Conservation (phyloP, 2,329 filamentous ascomycete species). For the Epichloe typhina region DNA sequence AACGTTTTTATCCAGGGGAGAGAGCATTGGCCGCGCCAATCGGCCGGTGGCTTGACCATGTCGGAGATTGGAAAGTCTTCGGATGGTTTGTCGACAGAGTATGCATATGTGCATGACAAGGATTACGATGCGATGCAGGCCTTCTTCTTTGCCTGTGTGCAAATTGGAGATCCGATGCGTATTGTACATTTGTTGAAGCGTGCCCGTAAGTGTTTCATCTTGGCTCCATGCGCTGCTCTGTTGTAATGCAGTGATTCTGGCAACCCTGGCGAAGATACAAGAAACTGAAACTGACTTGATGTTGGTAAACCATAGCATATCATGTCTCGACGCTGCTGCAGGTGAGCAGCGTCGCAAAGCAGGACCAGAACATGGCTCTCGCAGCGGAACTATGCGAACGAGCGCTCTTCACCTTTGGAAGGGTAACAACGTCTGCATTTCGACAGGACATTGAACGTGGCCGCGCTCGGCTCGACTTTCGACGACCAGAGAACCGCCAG, state of each 20-base stretch:
- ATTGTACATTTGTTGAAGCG: conserved; percentile 57
- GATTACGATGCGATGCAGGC: conserved; percentile 63
- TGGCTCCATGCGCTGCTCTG: background rate
- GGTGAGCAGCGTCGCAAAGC: conserved; percentile 81
- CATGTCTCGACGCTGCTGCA: conserved; percentile 90
- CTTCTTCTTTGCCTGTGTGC: conserved; percentile 68
- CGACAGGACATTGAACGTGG: conserved; percentile 62
- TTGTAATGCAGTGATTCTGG: no score
- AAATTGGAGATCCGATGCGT: conserved; percentile 68
- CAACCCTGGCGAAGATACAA: background rate
- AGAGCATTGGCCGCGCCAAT: conserved; percentile 71
- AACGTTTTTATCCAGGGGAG: conserved; percentile 81
- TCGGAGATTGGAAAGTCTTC: conserved; percentile 32
- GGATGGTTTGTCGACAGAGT: conserved; percentile 50
- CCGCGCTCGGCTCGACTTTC: conserved; percentile 68
- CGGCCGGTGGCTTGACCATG: conserved; percentile 77
- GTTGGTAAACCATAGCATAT: conserved; percentile 43
- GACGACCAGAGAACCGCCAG: conserved; percentile 75
- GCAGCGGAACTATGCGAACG: conserved; percentile 81
- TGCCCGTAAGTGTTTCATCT: conserved; percentile 19
- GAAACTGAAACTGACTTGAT: conserved; percentile 9
- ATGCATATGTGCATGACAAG: conserved; percentile 62
- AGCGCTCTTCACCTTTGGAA: conserved; percentile 86
- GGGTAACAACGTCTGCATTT: conserved; percentile 75
- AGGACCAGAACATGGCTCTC: conserved; percentile 77